Conservation (phyloP, 768 basidiomycete species). For the Serendipita indica region DNA sequence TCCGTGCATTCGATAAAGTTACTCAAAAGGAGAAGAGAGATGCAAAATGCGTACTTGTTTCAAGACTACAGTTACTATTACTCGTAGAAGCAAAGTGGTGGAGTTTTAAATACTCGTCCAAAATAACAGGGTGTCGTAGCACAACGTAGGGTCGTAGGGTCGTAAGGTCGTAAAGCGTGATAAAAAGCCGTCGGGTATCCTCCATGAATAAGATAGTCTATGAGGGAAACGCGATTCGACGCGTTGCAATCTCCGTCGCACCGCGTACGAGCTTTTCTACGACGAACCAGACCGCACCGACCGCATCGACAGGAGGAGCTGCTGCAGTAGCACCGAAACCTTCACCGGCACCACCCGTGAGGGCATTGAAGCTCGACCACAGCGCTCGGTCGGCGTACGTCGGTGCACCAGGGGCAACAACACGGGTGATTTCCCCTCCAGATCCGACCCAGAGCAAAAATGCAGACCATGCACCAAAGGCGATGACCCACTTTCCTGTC, state of each 20-base stretch:
- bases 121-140: too few species aligned
- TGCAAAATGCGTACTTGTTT: too few species aligned
- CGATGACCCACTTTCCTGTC: conserved; percentile 4
- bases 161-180: too few species aligned
- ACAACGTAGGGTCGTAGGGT: too few species aligned
- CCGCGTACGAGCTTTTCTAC: conserved; percentile 6
- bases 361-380: conserved; percentile 64
- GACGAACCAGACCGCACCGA: conserved; percentile 3
- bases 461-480: background rate
- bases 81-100: too few species aligned
- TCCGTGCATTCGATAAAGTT: too few species aligned
- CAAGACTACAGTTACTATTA: too few species aligned
- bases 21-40: too few species aligned
- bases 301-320: conserved; percentile 22
- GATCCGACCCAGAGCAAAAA: conserved; percentile 40
- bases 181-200: too few species aligned
- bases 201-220: too few species aligned
- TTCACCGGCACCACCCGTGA: conserved; percentile 48
- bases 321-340: conserved; percentile 47
- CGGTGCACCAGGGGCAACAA: conserved; percentile 50
- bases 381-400: conserved; percentile 64
- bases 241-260: background rate
- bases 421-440: conserved; percentile 29
- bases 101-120: too few species aligned
- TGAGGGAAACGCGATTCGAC: background rate